These are phyloP conservation scores for Hericium coralloides DNA, from an alignment of 768 basidiomycete genomes.

Conservation along the genomic window DNA sequence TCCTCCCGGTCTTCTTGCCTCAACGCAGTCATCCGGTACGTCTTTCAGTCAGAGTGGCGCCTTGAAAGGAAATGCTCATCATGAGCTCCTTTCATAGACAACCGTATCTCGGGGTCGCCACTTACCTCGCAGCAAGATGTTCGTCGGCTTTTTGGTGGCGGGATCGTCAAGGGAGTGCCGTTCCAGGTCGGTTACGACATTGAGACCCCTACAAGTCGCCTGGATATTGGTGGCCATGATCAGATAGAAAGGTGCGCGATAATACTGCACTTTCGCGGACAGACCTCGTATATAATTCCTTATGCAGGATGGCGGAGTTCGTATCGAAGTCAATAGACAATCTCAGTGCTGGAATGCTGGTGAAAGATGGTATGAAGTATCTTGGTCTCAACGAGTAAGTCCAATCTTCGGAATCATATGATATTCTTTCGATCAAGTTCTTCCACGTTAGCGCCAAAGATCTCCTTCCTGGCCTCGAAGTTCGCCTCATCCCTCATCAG, in stretches of 20 bases:
- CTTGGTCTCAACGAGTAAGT: conserved; percentile 43
- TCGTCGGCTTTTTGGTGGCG: not conserved
- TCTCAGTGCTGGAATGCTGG: conserved; percentile 41
- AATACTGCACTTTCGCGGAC: not conserved
- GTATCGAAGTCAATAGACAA: conserved; percentile 54
- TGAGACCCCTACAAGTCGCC: conserved; percentile 36
- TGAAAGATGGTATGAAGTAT: conserved; percentile 41
- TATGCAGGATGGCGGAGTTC: conserved; percentile 49
- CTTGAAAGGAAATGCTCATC: too few relatives aligned
- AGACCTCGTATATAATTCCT: not conserved
- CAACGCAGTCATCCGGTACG: not conserved
- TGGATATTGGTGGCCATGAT: conserved; percentile 52
- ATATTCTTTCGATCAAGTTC: not conserved
- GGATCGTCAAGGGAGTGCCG: not conserved
- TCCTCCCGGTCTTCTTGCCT: not conserved
- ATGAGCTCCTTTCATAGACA: too few relatives aligned
- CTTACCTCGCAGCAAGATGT: not conserved
- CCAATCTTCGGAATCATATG: not conserved
- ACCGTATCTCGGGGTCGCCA: not conserved
- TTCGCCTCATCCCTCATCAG: conserved; percentile 66
- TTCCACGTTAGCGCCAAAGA: conserved; percentile 36
- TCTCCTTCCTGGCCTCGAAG: conserved; percentile 58
- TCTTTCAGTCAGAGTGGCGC: not conserved
- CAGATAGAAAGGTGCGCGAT: conserved; percentile 38
- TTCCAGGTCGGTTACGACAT: conserved; percentile 44